A percentile compares a stretch with the other conserved stretches of the same genome.
Conservation (phyloP, 768 basidiomycete genomes). For the Lactarius sanguifluus region DNA sequence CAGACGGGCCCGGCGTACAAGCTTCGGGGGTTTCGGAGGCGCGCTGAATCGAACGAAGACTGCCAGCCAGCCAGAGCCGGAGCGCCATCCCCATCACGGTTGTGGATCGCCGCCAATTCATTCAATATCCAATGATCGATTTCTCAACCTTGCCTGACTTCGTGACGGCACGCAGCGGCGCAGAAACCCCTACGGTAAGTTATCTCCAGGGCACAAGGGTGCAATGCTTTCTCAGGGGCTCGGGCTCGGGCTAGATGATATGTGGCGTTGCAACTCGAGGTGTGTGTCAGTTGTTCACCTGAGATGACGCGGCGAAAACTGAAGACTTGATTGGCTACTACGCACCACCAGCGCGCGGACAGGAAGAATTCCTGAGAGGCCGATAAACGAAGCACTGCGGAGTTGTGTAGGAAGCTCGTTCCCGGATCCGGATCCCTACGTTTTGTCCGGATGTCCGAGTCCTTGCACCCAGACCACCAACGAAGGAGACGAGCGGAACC, state of each 20-base stretch:
- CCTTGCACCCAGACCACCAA: neutral
- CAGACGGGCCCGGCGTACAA: neutral
- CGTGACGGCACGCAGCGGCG: neutral
- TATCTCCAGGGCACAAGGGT: neutral
- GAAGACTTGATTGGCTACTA: neutral
- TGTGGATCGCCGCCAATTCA: neutral
- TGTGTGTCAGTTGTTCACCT: neutral
- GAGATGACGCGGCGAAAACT: neutral
- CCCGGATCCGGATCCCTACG: conserved; percentile 1
- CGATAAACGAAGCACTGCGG: neutral
- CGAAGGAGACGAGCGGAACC: neutral
- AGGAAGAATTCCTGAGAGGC: neutral
- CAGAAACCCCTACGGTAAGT: neutral
- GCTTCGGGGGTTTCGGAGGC: neutral
- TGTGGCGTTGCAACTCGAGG: neutral
- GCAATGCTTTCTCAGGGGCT: neutral
- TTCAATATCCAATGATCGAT: neutral
- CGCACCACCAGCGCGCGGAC: neutral
- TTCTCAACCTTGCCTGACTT: neutral
- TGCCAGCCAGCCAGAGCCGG: neutral
- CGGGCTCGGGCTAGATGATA: no score
- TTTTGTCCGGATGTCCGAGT: neutral
- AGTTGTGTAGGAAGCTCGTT: neutral
- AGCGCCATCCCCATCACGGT: neutral
- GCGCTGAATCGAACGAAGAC: conserved; percentile 4